Evolutionary conservation across 371 early-diverging fungal genomes (phyloP).

Genomic region (Mortierella sp.): DNA sequence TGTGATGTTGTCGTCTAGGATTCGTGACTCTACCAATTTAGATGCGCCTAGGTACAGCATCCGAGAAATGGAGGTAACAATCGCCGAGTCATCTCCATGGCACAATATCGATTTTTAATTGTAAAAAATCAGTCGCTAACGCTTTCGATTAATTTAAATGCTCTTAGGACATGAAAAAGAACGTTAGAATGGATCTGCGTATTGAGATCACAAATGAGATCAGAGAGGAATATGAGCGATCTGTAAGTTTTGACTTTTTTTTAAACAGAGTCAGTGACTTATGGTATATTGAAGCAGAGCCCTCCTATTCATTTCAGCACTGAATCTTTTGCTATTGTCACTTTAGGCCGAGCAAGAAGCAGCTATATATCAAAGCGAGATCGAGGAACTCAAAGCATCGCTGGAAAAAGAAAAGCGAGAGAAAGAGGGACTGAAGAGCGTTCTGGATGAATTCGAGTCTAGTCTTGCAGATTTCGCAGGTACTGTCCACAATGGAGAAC

Average conservation of each 20-base stretch:
- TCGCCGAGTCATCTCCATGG: neutral
- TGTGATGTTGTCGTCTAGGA: conserved; percentile 42
- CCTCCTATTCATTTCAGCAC: too few relatives aligned
- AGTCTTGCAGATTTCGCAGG: conserved; percentile 55
- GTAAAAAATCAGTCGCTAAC: too few relatives aligned
- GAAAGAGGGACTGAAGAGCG: conserved; percentile 36
- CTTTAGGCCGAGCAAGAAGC: conserved; percentile 55
- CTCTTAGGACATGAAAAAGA: conserved; percentile 53
- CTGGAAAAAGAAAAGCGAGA: conserved; percentile 44
- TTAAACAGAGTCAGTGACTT: too few relatives aligned
- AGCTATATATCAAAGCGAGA: conserved; percentile 41
- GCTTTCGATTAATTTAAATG: neutral
- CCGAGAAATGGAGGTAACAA: conserved; percentile 56
- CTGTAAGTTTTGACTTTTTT: conserved; percentile 22
- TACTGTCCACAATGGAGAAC: conserved; percentile 9
- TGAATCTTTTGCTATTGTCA: too few relatives aligned
- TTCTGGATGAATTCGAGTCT: conserved; percentile 52
- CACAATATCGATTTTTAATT: neutral
- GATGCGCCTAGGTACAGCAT: conserved; percentile 56
- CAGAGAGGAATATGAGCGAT: conserved; percentile 51
- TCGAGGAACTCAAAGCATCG: conserved; percentile 40
- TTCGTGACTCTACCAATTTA: conserved; percentile 53
- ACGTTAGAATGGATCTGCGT: conserved; percentile 53
- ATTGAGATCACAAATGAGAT: conserved; percentile 57
- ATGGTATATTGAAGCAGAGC: too few relatives aligned